phyloP scores from a whole-genome alignment of 208 protist genomes.

The Crithidia thermophila region DNA sequence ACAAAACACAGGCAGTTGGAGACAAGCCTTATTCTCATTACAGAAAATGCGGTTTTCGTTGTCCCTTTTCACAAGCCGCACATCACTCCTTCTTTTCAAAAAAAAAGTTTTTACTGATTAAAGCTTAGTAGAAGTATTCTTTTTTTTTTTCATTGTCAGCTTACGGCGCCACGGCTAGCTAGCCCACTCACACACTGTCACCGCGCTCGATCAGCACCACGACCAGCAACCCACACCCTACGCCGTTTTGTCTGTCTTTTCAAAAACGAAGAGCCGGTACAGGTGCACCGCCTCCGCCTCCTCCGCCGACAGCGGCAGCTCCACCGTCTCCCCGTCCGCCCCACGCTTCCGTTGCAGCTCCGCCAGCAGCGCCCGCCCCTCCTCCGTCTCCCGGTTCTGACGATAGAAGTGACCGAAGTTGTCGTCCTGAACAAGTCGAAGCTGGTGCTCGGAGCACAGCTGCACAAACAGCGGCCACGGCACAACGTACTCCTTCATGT shows the following conservation, averaged over 20 bases:
- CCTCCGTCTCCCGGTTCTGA: conserved; percentile 37
- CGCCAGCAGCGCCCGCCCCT: conserved; percentile 34
- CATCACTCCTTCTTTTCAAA: too few species aligned
- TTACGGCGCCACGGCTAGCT: too few species aligned
- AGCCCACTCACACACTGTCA: too few species aligned
- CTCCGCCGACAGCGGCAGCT: conserved; percentile 31
- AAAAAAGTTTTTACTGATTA: too few species aligned
- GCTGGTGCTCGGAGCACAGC: conserved; percentile 41
- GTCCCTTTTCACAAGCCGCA: too few species aligned
- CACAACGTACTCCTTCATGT: conserved; percentile 74
- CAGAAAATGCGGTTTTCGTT: too few species aligned
- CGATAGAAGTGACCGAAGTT: conserved; percentile 56
- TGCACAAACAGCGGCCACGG: conserved; percentile 63
- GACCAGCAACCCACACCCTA: not conserved
- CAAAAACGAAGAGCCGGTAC: conserved; percentile 72
- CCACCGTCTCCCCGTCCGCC: conserved; percentile 28
- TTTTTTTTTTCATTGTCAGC: too few species aligned
- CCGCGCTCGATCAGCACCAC: not conserved
- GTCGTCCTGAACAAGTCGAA: conserved; percentile 43
- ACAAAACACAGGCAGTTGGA: too few species aligned
- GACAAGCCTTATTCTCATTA: too few species aligned
- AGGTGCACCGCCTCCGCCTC: conserved; percentile 52
- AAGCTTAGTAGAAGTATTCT: too few species aligned
- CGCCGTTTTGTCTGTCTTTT: conserved; percentile 34
- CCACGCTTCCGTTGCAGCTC: conserved; percentile 22